Evolutionary conservation across 2,329 filamentous ascomycete species (phyloP), one percentile per base, ranked within the genome.

Genomic region (Pseudogymnoascus sp.): DNA sequence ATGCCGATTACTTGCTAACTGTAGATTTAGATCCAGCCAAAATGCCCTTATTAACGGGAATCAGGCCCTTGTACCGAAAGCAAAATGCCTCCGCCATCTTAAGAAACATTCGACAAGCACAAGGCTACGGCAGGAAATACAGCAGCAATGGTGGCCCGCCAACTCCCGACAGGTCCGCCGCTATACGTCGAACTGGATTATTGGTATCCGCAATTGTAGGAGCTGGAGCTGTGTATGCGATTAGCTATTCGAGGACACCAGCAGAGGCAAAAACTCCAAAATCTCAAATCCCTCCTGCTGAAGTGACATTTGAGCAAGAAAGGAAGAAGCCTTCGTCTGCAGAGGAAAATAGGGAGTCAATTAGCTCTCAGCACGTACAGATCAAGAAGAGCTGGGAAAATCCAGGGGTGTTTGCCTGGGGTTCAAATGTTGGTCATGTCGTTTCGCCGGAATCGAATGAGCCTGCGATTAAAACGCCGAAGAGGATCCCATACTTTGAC

Each of bases 371-470:
- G 72, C 91, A 96, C 75, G 76, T 90, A 5, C 93, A 97, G 76
- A 89, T 96, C 63, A 91, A 89, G 76, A 85, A 84, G 71, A 95
- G 90, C 74, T 85, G 82, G 81, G 84, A 85, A 74, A 86, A 89
- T 63, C 93, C 94, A 0, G 94, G 92, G 1, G 88, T 97, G 0
- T 97, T 96, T 74, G 85, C 88, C 4, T 99, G 94, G 93, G 94
- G 94, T 0, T 91, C 88, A 15, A 99, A 99, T 69, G 78, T 79
- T 13, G 90, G 92, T 63, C 83, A 83, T 67, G 92, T 96, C n/a
- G 90, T 89, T 37, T 92, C 92, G 41, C 92, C 92, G 0, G 86
- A 88, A 65, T 93, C 89, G 7, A 81, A 87, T 59, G 92, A 96
- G 61, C 77, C 78, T 31, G 82, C 87, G 64, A 80, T 97, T 72